Evolutionary conservation across 768 basidiomycete genomes (phyloP).

Genomic region (Tylopilus balloui): DNA sequence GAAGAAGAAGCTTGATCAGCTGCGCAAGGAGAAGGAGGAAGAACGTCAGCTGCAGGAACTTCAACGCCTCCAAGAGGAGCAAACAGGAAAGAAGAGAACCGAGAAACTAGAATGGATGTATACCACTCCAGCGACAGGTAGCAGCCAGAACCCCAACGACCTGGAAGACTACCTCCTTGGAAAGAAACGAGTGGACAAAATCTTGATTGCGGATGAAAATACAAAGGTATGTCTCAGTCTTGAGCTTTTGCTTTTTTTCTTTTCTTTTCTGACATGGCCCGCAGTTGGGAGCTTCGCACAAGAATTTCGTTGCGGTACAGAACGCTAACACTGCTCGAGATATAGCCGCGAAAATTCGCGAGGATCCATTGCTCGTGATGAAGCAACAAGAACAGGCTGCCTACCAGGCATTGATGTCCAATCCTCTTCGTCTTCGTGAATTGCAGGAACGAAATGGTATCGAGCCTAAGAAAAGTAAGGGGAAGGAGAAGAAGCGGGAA

Average conservation of each 20-base stretch:
- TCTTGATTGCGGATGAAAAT: constrained; percentile 87
- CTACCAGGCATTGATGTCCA: constrained; percentile 79
- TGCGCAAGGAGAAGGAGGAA: constrained; percentile 96
- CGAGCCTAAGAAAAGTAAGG: constrained; percentile 72
- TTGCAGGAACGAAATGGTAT: constrained; percentile 81
- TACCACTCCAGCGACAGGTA: constrained; percentile 93
- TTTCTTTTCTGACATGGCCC: constrained; percentile 9
- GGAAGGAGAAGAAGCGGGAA: constrained; percentile 50
- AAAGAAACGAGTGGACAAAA: constrained; percentile 97
- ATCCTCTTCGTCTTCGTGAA: constrained; percentile 79
- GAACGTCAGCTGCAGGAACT: constrained; percentile 95
- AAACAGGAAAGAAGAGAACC: constrained; percentile 90
- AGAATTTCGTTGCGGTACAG: constrained; percentile 91
- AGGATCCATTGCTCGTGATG: constrained; percentile 95
- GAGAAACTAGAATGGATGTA: constrained; percentile 99
- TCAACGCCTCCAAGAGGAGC: constrained; percentile 90
- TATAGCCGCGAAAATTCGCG: constrained; percentile 88
- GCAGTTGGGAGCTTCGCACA: constrained; percentile 81
- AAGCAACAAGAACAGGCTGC: constrained; percentile 97
- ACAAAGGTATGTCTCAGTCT: constrained; percentile 56
- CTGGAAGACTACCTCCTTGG: constrained; percentile 95
- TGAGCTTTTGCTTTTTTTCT: not conserved
- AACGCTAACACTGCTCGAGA: constrained; percentile 91
- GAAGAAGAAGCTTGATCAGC: constrained; percentile 96
- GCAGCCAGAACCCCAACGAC: constrained; percentile 80